Base-by-base conservation (phyloP, 2,329 filamentous ascomycete species). In the Trichoderma endophyticum region DNA sequence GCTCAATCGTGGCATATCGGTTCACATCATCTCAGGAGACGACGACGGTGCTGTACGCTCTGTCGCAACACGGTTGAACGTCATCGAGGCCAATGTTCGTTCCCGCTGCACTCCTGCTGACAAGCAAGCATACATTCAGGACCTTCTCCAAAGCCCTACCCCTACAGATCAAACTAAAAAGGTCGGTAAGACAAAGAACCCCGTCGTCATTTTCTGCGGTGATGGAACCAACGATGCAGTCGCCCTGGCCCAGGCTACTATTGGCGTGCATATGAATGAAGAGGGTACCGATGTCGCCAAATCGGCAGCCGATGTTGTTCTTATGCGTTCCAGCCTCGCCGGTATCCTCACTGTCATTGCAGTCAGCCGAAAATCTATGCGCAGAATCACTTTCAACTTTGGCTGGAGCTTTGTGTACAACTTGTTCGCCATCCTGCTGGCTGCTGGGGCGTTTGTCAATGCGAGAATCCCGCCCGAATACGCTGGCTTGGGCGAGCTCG, bases 141-240 rank as follows among this genome's bases (percentile, higher is more conserved):
- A 62, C 0, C 80, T 87, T 5, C 78, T 83, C 7, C 73, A 63
- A 11, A 61, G 59, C 3, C 26, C 34, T 28, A 2, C 5, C 34
- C 3, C 24, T 8, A 3, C 60, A 4, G 14, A 18, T 0, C 21
- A 68, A 1, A 43, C 51, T 12, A 74, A 75, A 8, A 36, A 43
- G 6, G 7, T n/a, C 3, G 4, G 6, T 21, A 63, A 64, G 11
- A 3, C 11, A 3, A 76, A 76, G 39, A 74, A 77, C 54, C 76
- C 81, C 0, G 79, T 86, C 1, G 86, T 93, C 21, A 80, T 94
- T 6, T 95, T 95, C 79, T 87, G 88, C 65, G 93, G 93, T 39
- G 93, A 95, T 75, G 93, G 93, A 2, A 94, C 91, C 15, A 95
- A 95, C 78, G 93, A 95, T 77, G 91, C 93, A 0, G 85, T 89